These are phyloP conservation scores for Dioscorea zingiberensis DNA, from an alignment of 106 monocot species.

Conservation along the genomic window DNA sequence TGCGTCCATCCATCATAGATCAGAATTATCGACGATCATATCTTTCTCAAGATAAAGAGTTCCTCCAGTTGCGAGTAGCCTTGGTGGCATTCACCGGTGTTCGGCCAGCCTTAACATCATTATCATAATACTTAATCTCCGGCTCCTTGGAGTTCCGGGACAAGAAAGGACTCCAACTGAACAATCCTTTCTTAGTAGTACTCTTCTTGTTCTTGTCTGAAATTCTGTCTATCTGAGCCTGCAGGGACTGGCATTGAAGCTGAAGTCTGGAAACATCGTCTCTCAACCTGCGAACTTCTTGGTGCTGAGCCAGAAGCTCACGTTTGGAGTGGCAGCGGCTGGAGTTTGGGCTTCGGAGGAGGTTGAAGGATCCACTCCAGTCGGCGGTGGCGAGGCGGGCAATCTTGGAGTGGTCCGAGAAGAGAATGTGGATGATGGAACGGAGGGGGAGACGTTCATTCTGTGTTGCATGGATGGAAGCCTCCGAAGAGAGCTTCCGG, in stretches of 20 bases:
- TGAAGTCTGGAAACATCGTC: constrained; percentile 75
- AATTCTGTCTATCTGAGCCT: constrained; percentile 54
- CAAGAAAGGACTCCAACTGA: constrained; percentile 57
- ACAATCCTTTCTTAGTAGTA: constrained; percentile 16
- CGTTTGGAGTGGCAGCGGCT: constrained; percentile 64
- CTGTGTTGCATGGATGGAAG: constrained; percentile 65
- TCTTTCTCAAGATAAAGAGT: constrained; percentile 36
- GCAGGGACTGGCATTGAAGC: constrained; percentile 59
- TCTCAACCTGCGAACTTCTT: constrained; percentile 53
- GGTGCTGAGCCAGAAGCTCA: constrained; percentile 56
- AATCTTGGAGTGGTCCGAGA: constrained; percentile 59
- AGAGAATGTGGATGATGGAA: constrained; percentile 58
- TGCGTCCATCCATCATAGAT: too few relatives aligned
- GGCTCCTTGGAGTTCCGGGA: constrained; percentile 23
- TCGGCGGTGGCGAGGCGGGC: constrained; percentile 24
- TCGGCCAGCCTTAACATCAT: constrained; percentile 9
- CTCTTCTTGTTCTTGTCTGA: constrained; percentile 32
- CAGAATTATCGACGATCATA: too few relatives aligned
- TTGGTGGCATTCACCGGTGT: constrained; percentile 30
- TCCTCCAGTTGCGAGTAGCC: constrained; percentile 38
- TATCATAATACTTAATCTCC: constrained; percentile 40
- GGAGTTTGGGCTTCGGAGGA: constrained; percentile 49
- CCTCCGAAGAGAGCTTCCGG: constrained; percentile 66
- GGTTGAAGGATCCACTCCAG: constrained; percentile 46
- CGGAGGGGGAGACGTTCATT: constrained; percentile 83